Base-by-base conservation (phyloP, 148 eudicot genomes). In the Pharnaceum exiguum region DNA sequence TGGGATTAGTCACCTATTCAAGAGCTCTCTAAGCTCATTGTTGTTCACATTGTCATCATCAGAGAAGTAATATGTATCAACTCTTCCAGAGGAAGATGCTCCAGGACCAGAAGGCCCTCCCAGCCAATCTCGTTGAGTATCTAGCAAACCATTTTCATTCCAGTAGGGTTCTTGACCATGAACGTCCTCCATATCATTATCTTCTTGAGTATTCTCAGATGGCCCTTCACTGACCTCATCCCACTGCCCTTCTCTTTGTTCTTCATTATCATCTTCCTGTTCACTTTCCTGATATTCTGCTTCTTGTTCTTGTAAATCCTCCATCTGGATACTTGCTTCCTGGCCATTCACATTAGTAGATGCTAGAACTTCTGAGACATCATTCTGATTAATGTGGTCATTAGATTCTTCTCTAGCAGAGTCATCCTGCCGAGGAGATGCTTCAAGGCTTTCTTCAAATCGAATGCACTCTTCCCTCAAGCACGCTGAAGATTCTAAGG, bases 11-110 rank as follows among this genome's bases (percentile, higher is more conserved):
- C 49, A 93, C 98, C 98, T 82, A 75, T 79, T 91, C 30, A 71
- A 45, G 62, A 91, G 88, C 70, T 85, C 88, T 66, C 88, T 79
- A 18, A 91, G 71, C 57, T 91, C 98, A 56, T 72, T 51, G 67
- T 57, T 72, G 45, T 82, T 49, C 21, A 59, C 82, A 75, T 73
- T 80, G 55, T 85, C 88, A 55, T 81, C 90, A 46, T 83, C 94
- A 26, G 90, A 77, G 44, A 77, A 69, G 47, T 85, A 72, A 62
- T 59, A 63, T 10, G 73, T 9, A 60, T 71, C 79, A 71, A 57
- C 57, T 63, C 95, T 80, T 67, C 67, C 74, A 51, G 73, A 55
- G 36, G 78, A 67, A 28, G 74, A 50, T 18, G 63, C 74, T 44
- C 74, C 67, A 44, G 73, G 39, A 39, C 57, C 65, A 57, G 82